Evolutionary conservation across 2,329 filamentous ascomycete genomes (phyloP).

Genomic region (Hypoxylon rubiginosum): DNA sequence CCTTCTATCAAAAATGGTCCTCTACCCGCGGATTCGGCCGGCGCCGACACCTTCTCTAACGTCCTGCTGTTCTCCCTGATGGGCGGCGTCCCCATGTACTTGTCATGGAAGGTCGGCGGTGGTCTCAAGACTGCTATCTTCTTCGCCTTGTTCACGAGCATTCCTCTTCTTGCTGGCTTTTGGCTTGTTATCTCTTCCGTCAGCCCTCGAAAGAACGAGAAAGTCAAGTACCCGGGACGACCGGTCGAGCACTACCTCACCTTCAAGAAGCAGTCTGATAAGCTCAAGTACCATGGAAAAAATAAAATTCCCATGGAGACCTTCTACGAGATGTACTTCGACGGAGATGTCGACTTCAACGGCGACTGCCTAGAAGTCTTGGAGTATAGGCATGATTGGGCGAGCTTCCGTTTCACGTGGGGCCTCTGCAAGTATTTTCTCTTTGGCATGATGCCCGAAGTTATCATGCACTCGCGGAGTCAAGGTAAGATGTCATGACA

Average conservation of each 20-base stretch:
- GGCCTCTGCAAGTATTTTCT: conserved; percentile 90
- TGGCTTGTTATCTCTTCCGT: conserved; percentile 85
- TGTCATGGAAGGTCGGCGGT: conserved; percentile 86
- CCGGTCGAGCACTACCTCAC: conserved; percentile 92
- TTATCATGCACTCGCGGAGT: conserved; percentile 91
- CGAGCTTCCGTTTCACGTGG: conserved; percentile 90
- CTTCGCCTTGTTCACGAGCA: conserved; percentile 81
- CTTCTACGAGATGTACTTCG: conserved; percentile 98
- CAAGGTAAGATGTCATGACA: conserved; percentile 71
- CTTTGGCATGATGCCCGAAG: conserved; percentile 87
- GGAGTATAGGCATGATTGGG: conserved; percentile 98
- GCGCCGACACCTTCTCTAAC: conserved; percentile 91
- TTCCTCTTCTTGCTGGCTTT: conserved; percentile 85
- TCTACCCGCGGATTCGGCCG: conserved; percentile 88
- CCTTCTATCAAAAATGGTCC: conserved; percentile 94
- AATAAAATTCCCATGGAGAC: conserved; percentile 91
- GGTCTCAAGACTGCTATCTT: conserved; percentile 90
- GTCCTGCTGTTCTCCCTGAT: conserved; percentile 78
- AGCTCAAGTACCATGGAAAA: conserved; percentile 78
- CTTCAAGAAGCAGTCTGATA: conserved; percentile 76
- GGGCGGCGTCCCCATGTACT: conserved; percentile 79
- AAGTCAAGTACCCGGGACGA: conserved; percentile 86
- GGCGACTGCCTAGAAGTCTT: conserved; percentile 89
- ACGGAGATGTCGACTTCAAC: conserved; percentile 94
- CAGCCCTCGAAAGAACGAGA: conserved; percentile 92